Base-by-base conservation (phyloP, 23 red algal genomes). In the Gracilaria caudata region DNA sequence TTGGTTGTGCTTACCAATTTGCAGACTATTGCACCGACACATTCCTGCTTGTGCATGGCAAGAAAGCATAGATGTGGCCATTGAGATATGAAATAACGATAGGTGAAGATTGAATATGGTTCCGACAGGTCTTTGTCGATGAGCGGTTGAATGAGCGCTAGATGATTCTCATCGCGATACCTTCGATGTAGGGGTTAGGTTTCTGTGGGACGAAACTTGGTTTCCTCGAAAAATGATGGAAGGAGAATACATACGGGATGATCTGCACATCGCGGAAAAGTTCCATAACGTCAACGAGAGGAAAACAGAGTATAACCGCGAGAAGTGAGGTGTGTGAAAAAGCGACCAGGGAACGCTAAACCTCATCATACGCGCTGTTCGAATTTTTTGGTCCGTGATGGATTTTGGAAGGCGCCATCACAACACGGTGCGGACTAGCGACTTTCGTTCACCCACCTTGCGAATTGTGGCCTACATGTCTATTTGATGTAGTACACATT, bases 61-160 rank as follows among this genome's bases (percentile, higher is more conserved):
- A 99, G 80, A 25, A 90, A 95, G 58, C 93, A 95, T 4, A 95
- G 82, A 21, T 99, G 73, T 6, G 92, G 92, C 97, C 97, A 99
- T 56, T 95, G 92, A 7, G 80, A 87, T 20, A 99, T 73, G 71
- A 99, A 99, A 80, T 99, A 99, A 51, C 97, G 88, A 78, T 99
- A 99, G 11, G 97, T 99, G 82, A 95, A 99, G 35, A 94, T 94
- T 8, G 97, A 99, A 79, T 99, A 99, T 13, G 97, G 97, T 77
- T 99, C 97, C 0, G 92, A 95, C 1, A 99, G 90, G 66, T 95
- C 93, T 23, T 73, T 84, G 72, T 95, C 97, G 51, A 92, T 91
- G 26, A 94, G 45, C 3, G 84, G 74, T 88, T 94, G 84, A 32
- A 94, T 81, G 56, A 81, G 65, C 2, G 47, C 55, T 6, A 94